Conservation (phyloP, 768 basidiomycete species). For the Termitomyces sp. region DNA sequence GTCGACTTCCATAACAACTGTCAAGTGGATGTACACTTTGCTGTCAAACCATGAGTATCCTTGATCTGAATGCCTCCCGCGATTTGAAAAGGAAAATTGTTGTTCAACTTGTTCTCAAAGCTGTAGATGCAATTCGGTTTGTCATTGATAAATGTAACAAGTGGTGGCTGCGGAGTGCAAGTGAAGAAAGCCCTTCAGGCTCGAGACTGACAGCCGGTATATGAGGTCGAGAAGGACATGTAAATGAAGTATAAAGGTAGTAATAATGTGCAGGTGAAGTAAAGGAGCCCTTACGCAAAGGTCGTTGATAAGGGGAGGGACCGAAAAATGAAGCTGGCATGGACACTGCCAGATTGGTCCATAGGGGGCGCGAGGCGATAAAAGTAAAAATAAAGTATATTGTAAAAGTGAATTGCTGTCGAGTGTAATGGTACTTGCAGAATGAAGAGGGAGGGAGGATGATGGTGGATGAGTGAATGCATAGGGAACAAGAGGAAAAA, state of each 20-base stretch:
- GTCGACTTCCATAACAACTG: background rate
- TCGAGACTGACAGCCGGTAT: constrained; percentile 19
- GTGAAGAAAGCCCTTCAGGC: constrained; percentile 19
- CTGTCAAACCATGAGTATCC: background rate
- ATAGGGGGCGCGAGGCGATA: constrained; percentile 44
- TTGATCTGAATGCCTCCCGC: background rate
- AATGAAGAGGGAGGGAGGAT: constrained; percentile 38
- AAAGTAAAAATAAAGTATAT: constrained; percentile 83
- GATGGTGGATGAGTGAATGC: constrained; percentile 50
- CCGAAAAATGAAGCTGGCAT: constrained; percentile 29
- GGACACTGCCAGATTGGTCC: constrained; percentile 27
- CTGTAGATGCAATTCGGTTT: constrained; percentile 12
- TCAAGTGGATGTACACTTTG: background rate
- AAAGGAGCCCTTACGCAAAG: constrained; percentile 18
- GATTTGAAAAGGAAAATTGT: background rate
- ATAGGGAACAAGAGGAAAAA: constrained; percentile 40
- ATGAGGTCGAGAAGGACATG: constrained; percentile 16
- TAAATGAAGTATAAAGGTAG: constrained; percentile 28
- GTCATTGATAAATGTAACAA: constrained; percentile 19
- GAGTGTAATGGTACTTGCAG: constrained; percentile 35
- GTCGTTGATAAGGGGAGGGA: constrained; percentile 11
- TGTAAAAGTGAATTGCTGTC: constrained; percentile 55
- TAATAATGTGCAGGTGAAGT: constrained; percentile 33
- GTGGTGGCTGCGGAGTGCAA: constrained; percentile 10
- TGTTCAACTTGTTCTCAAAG: background rate